Percentiles rank a stretch among this genome's conserved stretches.
Conservation (phyloP, 495 filamentous ascomycete genomes). For the Xylaria acuta region DNA sequence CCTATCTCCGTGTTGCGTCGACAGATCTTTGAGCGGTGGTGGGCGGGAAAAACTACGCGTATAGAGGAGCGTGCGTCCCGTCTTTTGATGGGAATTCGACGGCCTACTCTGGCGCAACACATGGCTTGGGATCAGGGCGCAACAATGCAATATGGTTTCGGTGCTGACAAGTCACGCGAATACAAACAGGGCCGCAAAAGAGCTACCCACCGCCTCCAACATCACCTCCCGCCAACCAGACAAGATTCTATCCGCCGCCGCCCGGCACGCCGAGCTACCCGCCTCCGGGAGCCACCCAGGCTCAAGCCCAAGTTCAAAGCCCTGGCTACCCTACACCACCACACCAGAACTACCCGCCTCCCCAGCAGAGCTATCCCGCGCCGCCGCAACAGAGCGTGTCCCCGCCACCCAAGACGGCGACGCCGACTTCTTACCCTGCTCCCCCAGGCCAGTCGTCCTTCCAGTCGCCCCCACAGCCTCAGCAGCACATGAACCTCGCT, state of each 20-base stretch:
- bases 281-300: slow-evolving; percentile 21
- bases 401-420: slow-evolving; percentile 36
- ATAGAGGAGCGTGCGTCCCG: not conserved
- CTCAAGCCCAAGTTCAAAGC: slow-evolving; percentile 28
- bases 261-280: slow-evolving; percentile 38
- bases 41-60: not conserved
- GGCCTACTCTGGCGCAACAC: not conserved
- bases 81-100: not conserved
- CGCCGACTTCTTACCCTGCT: slow-evolving; percentile 40
- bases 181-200: slow-evolving; percentile 39
- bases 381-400: slow-evolving; percentile 38
- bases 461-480: slow-evolving; percentile 32
- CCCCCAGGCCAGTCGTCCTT: slow-evolving; percentile 23
- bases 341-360: slow-evolving; percentile 47
- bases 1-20: not conserved
- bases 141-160: not conserved
- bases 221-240: slow-evolving; percentile 50
- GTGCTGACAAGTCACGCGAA: slow-evolving; percentile 28
- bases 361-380: slow-evolving; percentile 48
- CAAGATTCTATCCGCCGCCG: slow-evolving; percentile 54
- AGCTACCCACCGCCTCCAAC: slow-evolving; percentile 47
- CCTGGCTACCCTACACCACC: slow-evolving; percentile 31
- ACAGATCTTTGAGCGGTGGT: not conserved
- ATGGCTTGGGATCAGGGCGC: not conserved
- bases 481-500: slow-evolving; percentile 34